Conservation (phyloP, 805 yeast genomes). For the Candida coquimbonensis region DNA sequence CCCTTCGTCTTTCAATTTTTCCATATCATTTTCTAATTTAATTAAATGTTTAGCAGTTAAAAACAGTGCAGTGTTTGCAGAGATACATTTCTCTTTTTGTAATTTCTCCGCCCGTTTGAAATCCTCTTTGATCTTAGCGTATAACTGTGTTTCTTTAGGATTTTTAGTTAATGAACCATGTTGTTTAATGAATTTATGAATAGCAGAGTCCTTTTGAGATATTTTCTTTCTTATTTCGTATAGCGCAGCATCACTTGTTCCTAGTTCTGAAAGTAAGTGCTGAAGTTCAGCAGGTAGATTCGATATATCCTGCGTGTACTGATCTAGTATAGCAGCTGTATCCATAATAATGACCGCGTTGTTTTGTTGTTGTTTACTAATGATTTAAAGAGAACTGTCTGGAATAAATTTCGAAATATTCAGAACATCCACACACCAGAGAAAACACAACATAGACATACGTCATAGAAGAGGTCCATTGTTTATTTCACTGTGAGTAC, state of each 20-base stretch:
- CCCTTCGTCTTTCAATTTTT: constrained; percentile 75
- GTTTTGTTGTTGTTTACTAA: not conserved
- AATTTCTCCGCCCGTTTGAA: constrained; percentile 49
- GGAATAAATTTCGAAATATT: not conserved
- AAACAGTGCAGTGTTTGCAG: constrained; percentile 81
- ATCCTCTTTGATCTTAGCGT: constrained; percentile 62
- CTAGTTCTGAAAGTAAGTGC: constrained; percentile 71
- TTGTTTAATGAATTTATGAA: constrained; percentile 76
- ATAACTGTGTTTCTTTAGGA: constrained; percentile 70
- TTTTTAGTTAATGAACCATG: constrained; percentile 76
- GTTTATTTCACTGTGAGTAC: too few species aligned
- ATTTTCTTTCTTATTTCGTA: constrained; percentile 61
- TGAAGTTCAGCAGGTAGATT: constrained; percentile 85
- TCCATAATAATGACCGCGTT: constrained; percentile 55
- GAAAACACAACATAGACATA: too few species aligned
- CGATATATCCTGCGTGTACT: constrained; percentile 63
- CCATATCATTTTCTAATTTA: constrained; percentile 68
- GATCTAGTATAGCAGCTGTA: constrained; percentile 78
- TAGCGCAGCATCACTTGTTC: constrained; percentile 57
- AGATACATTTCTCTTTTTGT: constrained; percentile 70
- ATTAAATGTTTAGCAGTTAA: constrained; percentile 68
- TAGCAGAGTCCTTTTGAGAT: constrained; percentile 65
- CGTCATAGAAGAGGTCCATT: too few species aligned
- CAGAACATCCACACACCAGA: too few species aligned
- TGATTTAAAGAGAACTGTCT: not conserved